Evolutionary conservation across 345 rosid species (phyloP), one percentile per base, ranked within the genome.

Genomic region (Jatropha curcas): DNA sequence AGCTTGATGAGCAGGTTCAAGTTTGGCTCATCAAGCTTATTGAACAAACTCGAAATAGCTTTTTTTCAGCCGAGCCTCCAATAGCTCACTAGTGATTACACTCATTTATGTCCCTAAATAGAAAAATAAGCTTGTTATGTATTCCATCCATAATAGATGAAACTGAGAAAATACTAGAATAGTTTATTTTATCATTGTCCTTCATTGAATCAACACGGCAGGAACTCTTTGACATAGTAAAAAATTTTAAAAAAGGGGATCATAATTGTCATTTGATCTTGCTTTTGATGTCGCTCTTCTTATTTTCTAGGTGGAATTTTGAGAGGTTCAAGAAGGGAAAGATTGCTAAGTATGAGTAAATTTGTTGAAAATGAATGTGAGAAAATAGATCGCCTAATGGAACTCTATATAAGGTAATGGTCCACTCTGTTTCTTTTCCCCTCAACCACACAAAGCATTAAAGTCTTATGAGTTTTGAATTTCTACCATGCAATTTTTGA

Each of bases 321-420:
- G 68, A 86, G 99, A 84, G 99, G 98, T 52, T 83, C 97, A 45
- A 87, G 96, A 79, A 92, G 97, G 83, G 98, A 92, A 46, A 89
- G 99, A 71, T 76, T 92, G 80, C 80, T 95, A 62, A 85, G 96
- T 81, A 95, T 95, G 60, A 85, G 96, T 81, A 95, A 95, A 75
- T 95, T 92, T 68, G 94, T 95, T 56, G 99, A 95, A 82, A 95
- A 81, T 70, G 99, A 95, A 71, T 92, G 77, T 77, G 99, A 95
- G 88, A 95, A 95, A 89, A 95, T 95, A 76, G 99, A 92, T 79
- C 92, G 97, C 46, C 94, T 95, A 57, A 88, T 95, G 92, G 99
- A 95, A 76, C 88, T 92, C 52, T 95, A 87, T 74, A 74, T 86
- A 58, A 91, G 99, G 98, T 95, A 81, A 50, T 25, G 41, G 41